Evolutionary conservation across 768 basidiomycete species (phyloP).

Genomic region (Kwoniella europaea): DNA sequence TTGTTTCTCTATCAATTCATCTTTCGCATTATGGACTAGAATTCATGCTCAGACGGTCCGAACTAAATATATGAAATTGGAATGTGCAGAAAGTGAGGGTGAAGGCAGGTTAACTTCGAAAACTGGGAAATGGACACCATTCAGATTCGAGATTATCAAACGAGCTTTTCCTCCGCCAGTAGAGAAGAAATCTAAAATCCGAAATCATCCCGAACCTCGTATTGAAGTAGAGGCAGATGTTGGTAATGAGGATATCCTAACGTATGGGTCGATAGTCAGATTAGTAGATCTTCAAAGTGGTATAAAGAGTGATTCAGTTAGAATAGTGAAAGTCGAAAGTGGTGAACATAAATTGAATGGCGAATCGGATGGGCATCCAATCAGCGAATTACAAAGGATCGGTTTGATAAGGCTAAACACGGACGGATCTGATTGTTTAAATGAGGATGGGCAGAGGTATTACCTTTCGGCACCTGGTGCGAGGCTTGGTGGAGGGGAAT

Average conservation of each 20-base stretch:
- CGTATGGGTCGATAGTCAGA: slow-evolving; percentile 87
- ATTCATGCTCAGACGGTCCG: slow-evolving; percentile 96
- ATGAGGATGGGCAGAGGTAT: slow-evolving; percentile 61
- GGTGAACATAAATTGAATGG: slow-evolving; percentile 69
- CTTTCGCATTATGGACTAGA: slow-evolving; percentile 91
- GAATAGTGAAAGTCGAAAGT: slow-evolving; percentile 92
- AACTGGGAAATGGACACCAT: slow-evolving; percentile 89
- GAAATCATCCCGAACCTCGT: not conserved
- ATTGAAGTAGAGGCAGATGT: not conserved
- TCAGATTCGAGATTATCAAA: slow-evolving; percentile 86
- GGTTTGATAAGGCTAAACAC: slow-evolving; percentile 79
- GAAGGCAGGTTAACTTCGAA: slow-evolving; percentile 62
- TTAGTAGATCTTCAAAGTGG: slow-evolving; percentile 84
- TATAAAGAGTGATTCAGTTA: slow-evolving; percentile 79
- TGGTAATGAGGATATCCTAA: slow-evolving; percentile 60
- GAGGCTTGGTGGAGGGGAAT: slow-evolving; percentile 57
- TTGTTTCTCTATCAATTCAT: slow-evolving; percentile 87
- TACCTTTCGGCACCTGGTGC: slow-evolving; percentile 89
- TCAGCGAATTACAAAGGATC: slow-evolving; percentile 96
- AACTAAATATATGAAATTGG: slow-evolving; percentile 96
- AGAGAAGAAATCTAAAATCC: not conserved
- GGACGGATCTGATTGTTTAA: slow-evolving; percentile 59
- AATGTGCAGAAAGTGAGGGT: slow-evolving; percentile 71
- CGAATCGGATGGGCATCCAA: slow-evolving; percentile 76
- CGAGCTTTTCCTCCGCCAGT: slow-evolving; percentile 60